Base-by-base conservation (phyloP, 2,329 filamentous ascomycete genomes). In the Capronia americana region DNA sequence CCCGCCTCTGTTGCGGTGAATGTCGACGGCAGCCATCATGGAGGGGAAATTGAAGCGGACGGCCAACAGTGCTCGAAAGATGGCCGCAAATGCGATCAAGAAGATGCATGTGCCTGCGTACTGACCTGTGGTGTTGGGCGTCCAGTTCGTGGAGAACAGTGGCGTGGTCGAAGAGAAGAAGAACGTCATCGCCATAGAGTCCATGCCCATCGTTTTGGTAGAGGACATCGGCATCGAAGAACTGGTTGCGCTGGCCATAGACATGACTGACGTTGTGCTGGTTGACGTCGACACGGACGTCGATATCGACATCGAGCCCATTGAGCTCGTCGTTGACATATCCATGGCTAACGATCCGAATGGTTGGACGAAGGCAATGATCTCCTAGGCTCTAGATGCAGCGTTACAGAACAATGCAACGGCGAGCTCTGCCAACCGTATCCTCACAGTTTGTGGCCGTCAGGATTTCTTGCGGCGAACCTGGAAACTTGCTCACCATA, bases 51-150 rank as follows among this genome's bases (percentile, higher is more conserved):
- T 23, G n/a, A 57, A 34, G 34, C 63, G 56, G 73, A 87, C 81
- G 1, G 92, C 93, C 58, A 93, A 80, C 20, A 96, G 82, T 26
- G 83, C 80, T 62, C 93, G 90, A 74, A 89, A 88, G 65, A 90
- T 74, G 67, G 88, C 82, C 65, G 88, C 88, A 60, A 98, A 87
- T 44, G 90, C 73, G 76, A 96, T 88, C 66, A 97, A 85, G 80
- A 97, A 97, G 78, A 97, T 90, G 82, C 94, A 96, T 32, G 92
- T 96, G 61, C 88, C 94, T 1, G 92, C 92, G 78, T 97, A 97
- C 66, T 85, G 80, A 72, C 89, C 92, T 3, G 84, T 81, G 48
- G 80, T 88, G 38, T 75, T 79, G 4, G 94, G 93, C 2, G 90
- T 90, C 92, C 93, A 97, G 59, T 82, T 77, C 23, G 79, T 76